Evolutionary conservation across 208 protist genomes (phyloP).

Genomic region (Acanthamoeba sp.): DNA sequence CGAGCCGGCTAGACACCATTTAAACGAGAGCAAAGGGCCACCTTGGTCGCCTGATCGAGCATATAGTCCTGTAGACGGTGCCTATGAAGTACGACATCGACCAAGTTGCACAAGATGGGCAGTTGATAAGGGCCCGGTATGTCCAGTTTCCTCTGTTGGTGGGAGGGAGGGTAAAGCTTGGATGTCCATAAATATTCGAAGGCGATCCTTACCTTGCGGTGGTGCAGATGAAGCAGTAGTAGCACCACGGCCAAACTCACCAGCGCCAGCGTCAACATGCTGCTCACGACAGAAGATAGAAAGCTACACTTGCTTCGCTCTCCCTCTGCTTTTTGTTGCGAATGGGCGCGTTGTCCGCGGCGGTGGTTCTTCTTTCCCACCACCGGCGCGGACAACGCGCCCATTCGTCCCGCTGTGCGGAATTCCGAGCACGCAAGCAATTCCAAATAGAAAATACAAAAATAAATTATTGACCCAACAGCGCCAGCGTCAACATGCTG

Average conservation of each 20-base stretch:
- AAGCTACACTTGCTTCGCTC: background rate
- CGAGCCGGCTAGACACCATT: background rate
- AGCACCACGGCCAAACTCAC: background rate
- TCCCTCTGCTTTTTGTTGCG: no score
- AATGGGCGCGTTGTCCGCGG: no score
- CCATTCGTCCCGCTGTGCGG: no score
- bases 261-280: background rate
- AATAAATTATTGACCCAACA: no score
- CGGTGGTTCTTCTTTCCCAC: no score
- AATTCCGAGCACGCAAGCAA: no score
- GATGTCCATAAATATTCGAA: no score
- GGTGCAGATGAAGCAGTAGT: background rate
- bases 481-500: no score
- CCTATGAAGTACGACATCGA: background rate
- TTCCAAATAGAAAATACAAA: no score
- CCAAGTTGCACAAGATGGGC: conserved; percentile 12
- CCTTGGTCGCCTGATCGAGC: background rate
- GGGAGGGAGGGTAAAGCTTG: no score
- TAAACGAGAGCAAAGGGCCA: background rate
- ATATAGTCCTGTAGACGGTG: background rate
- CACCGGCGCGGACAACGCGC: no score
- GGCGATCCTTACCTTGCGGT: background rate
- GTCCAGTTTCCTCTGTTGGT: conserved; percentile 11
- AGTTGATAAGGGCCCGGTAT: conserved; percentile 21
- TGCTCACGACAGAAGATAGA: no score